A percentile compares a stretch with the other conserved stretches of the same genome.
These are phyloP conservation scores for Arctium minus DNA, from an alignment of 129 eudicot species.

Conservation along the genomic window DNA sequence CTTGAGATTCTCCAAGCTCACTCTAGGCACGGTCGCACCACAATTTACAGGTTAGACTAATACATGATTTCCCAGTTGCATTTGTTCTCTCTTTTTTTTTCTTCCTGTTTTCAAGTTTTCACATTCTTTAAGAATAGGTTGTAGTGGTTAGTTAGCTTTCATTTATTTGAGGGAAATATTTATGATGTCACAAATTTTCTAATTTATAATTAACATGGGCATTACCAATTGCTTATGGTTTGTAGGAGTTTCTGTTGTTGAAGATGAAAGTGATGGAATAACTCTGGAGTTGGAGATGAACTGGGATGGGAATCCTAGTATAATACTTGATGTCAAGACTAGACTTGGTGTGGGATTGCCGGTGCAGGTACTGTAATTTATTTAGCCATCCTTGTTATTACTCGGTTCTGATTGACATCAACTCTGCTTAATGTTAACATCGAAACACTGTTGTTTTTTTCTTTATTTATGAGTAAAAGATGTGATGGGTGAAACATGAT, in stretches of 20 bases:
- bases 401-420: neutral
- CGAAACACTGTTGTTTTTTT: neutral
- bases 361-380: constrained; percentile 65
- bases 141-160: neutral
- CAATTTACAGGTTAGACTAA: constrained; percentile 81
- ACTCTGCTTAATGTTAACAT: neutral
- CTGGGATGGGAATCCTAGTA: constrained; percentile 98
- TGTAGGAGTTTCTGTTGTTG: constrained; percentile 77
- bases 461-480: neutral
- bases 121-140: neutral
- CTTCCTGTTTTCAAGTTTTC: neutral
- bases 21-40: constrained; percentile 94
- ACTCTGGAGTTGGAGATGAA: constrained; percentile 94
- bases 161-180: neutral
- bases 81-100: neutral
- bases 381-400: neutral
- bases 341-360: constrained; percentile 88
- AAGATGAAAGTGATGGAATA: constrained; percentile 73
- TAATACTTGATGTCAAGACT: constrained; percentile 89
- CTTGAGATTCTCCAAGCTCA: constrained; percentile 76
- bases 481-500: neutral
- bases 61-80: neutral
- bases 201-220: neutral
- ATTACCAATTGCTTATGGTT: neutral
- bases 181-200: neutral